Conservation (phyloP, 345 rosid genomes). For the Ceriops decandra region DNA sequence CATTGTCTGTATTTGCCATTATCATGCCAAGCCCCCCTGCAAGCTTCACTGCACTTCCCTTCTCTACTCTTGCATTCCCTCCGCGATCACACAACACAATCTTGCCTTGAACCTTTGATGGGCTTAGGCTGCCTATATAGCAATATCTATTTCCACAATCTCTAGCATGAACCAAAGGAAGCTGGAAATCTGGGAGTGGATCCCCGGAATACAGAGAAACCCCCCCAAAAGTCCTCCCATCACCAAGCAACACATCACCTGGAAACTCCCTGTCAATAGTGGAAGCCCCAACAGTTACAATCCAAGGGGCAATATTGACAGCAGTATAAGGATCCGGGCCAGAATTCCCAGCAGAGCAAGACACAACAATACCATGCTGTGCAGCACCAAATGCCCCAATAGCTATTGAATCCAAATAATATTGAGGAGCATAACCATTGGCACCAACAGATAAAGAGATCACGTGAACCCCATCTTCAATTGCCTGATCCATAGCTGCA, state of each 20-base stretch:
- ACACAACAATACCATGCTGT: constrained; percentile 58
- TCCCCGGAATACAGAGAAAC: constrained; percentile 72
- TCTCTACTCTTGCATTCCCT: constrained; percentile 31
- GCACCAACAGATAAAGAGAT: constrained; percentile 86
- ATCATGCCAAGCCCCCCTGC: constrained; percentile 36
- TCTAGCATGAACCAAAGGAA: constrained; percentile 57
- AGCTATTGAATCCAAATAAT: constrained; percentile 69
- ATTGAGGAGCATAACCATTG: constrained; percentile 63
- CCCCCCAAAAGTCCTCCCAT: constrained; percentile 48
- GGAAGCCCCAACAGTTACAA: constrained; percentile 82
- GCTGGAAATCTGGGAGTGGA: constrained; percentile 32
- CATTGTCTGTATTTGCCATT: constrained; percentile 22
- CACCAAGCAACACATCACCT: constrained; percentile 69
- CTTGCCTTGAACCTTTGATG: constrained; percentile 25
- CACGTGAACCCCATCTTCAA: constrained; percentile 73
- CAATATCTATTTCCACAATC: constrained; percentile 55
- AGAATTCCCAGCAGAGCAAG: constrained; percentile 90
- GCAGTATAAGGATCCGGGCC: constrained; percentile 76
- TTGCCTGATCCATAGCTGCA: constrained; percentile 91
- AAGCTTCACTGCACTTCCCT: constrained; percentile 25
- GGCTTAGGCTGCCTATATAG: constrained; percentile 6
- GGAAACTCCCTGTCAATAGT: constrained; percentile 80
- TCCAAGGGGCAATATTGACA: constrained; percentile 90
- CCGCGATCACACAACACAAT: constrained; percentile 33
- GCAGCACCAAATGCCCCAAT: constrained; percentile 77